These are phyloP conservation scores for Camelina hispida DNA, from an alignment of 345 rosid genomes.

Conservation along the genomic window DNA sequence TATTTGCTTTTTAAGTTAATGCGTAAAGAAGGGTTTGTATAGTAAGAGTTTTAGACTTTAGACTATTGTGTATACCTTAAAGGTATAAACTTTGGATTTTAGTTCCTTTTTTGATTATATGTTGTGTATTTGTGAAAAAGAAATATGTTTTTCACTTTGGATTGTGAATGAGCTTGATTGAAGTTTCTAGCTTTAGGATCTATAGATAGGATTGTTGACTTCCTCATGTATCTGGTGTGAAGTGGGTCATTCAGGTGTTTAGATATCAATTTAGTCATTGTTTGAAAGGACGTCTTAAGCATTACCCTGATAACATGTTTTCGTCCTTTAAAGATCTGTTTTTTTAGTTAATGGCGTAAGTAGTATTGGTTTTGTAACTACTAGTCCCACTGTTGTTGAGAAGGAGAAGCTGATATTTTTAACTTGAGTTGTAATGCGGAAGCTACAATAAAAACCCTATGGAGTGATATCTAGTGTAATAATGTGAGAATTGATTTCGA, in stretches of 20 bases:
- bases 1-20: too few relatives aligned
- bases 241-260: background rate
- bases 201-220: background rate
- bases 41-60: background rate
- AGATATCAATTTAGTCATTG: background rate
- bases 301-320: background rate
- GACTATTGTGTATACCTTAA: too few relatives aligned
- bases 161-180: constrained; percentile 10
- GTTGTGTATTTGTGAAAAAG: background rate
- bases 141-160: too few relatives aligned
- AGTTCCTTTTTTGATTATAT: background rate
- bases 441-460: background rate
- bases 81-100: too few relatives aligned
- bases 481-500: background rate
- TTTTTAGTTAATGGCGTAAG: background rate
- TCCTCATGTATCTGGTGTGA: background rate
- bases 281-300: background rate
- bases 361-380: background rate
- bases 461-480: background rate
- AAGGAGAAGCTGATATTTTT: background rate
- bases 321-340: background rate
- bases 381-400: background rate
- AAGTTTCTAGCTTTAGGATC: constrained; percentile 11
- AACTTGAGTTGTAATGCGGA: background rate
- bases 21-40: too few relatives aligned